Percentiles rank a stretch among this genome's conserved stretches.
Evolutionary conservation across 148 eudicot species (phyloP).

Genomic region (Amaranthus cruentus): DNA sequence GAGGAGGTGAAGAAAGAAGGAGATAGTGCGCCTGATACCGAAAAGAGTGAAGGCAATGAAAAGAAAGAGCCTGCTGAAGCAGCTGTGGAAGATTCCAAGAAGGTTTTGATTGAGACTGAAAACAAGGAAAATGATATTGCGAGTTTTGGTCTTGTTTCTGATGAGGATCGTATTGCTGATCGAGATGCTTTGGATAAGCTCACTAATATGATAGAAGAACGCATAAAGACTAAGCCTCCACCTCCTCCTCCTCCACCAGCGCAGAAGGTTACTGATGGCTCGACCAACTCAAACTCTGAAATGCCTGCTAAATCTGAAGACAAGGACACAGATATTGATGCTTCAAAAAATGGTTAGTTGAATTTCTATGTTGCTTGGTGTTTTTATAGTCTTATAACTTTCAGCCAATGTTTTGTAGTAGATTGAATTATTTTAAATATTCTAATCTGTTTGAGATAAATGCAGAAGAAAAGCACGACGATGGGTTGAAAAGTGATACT

Average conservation of each 20-base stretch:
- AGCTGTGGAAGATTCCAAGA: constrained; percentile 49
- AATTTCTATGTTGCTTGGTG: not conserved
- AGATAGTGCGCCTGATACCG: constrained; percentile 29
- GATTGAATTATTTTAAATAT: not conserved
- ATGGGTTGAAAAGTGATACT: constrained; percentile 58
- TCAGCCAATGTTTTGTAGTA: not conserved
- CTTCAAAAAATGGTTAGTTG: constrained; percentile 47
- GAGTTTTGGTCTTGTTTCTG: constrained; percentile 72
- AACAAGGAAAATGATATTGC: constrained; percentile 55
- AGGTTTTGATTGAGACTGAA: constrained; percentile 42
- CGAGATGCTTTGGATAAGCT: constrained; percentile 68
- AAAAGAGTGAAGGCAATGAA: constrained; percentile 37
- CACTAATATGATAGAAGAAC: constrained; percentile 61
- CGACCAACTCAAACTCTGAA: constrained; percentile 49
- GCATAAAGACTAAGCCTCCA: constrained; percentile 64
- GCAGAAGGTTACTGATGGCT: constrained; percentile 36
- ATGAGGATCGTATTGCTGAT: constrained; percentile 77
- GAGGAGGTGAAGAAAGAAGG: constrained; percentile 55
- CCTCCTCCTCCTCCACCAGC: constrained; percentile 79
- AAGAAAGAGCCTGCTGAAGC: constrained; percentile 44
- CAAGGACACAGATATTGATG: constrained; percentile 58
- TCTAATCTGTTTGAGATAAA: constrained; percentile 17
- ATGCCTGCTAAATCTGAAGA: constrained; percentile 59
- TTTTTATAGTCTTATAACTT: not conserved
- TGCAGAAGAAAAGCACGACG: constrained; percentile 68